Percentiles rank a stretch among this genome's conserved stretches.
Conservation (phyloP, 2,329 filamentous ascomycete genomes). For the Fusarium praegraminearum region DNA sequence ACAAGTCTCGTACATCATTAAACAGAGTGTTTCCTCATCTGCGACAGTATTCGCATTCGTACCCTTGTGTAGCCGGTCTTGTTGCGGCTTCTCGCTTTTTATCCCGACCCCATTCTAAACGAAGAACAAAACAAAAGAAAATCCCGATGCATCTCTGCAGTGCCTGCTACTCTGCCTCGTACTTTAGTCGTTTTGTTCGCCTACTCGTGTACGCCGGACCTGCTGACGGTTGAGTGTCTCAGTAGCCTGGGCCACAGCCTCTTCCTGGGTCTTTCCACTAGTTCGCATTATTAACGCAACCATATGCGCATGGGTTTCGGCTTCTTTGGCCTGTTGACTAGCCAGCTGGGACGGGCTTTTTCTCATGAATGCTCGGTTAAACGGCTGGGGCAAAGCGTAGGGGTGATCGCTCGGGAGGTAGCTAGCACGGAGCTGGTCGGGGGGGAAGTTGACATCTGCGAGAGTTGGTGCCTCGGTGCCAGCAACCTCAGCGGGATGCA, state of each 20-base stretch:
- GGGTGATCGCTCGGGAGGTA: neutral
- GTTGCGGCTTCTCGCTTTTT: neutral
- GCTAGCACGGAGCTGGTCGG: neutral
- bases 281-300: too few species aligned
- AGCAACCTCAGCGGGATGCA: constrained; percentile 7
- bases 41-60: neutral
- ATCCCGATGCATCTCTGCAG: neutral
- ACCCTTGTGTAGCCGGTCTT: neutral
- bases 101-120: neutral
- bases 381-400: neutral
- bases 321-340: too few species aligned
- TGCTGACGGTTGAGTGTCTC: neutral
- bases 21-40: neutral
- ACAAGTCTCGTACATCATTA: constrained; percentile 10
- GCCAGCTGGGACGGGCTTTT: neutral
- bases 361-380: neutral
- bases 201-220: too few species aligned
- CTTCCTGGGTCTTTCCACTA: neutral
- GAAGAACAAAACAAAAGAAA: neutral
- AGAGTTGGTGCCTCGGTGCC: neutral
- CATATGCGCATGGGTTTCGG: too few species aligned
- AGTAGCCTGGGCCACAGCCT: neutral
- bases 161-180: neutral
- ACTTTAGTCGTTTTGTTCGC: too few species aligned
- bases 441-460: neutral